Conservation (phyloP, 805 yeast genomes). For the Tetrapisispora iriomotensis region DNA sequence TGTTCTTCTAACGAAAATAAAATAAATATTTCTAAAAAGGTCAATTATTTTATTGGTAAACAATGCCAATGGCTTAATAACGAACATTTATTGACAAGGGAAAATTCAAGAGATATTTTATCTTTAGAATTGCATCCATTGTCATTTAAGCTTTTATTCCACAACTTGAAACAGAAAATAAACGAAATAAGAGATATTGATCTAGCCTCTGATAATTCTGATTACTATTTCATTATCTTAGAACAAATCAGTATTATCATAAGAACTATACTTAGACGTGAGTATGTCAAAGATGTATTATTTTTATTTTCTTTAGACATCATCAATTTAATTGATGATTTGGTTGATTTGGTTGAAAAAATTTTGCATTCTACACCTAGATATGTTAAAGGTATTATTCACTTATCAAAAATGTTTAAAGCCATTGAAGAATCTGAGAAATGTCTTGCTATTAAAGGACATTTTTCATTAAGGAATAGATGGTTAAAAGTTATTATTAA, state of each 20-base stretch:
- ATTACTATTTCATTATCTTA: constrained; percentile 29
- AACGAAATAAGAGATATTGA: constrained; percentile 23
- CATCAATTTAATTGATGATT: constrained; percentile 27
- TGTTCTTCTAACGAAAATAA: not conserved
- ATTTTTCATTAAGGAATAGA: constrained; percentile 37
- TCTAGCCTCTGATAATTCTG: constrained; percentile 17
- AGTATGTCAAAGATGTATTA: constrained; percentile 25
- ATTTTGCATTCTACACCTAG: constrained; percentile 19
- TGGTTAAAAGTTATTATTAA: constrained; percentile 38
- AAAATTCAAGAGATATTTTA: constrained; percentile 61
- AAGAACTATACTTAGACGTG: constrained; percentile 32
- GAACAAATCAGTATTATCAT: constrained; percentile 43
- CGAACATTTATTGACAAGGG: constrained; percentile 47
- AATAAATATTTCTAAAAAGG: constrained; percentile 18
- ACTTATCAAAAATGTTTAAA: constrained; percentile 27
- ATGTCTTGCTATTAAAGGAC: constrained; percentile 31
- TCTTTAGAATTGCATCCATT: constrained; percentile 55
- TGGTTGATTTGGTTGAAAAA: constrained; percentile 19
- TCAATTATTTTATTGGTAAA: constrained; percentile 40
- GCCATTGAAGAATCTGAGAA: constrained; percentile 25
- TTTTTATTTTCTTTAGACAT: constrained; percentile 29
- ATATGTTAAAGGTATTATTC: constrained; percentile 26
- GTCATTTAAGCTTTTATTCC: constrained; percentile 40
- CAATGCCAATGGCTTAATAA: constrained; percentile 42
- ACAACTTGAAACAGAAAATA: constrained; percentile 34